A percentile compares a stretch with the other conserved stretches of the same genome.
Conservation (phyloP, 2,329 filamentous ascomycete species). For the Tympanopsis confertula region DNA sequence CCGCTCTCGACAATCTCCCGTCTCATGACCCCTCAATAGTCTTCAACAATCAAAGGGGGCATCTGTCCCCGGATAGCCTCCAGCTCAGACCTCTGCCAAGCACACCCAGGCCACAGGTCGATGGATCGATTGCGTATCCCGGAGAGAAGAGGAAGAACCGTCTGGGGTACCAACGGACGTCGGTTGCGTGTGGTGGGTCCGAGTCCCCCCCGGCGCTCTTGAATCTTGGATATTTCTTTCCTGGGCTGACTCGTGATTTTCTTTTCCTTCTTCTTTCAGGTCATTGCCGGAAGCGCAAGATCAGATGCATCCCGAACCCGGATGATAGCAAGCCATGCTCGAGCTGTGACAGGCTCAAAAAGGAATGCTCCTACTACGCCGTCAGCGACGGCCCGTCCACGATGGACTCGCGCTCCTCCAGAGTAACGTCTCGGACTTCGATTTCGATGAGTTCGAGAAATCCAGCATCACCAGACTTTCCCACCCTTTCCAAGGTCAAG, state of each 20-base stretch:
- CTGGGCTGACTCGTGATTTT: background rate
- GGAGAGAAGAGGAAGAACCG: conserved; percentile 74
- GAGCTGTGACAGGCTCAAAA: conserved; percentile 88
- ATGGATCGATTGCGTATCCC: no score
- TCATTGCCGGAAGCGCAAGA: conserved; percentile 86
- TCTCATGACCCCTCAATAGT: no score
- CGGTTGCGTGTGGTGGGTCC: conserved; percentile 94
- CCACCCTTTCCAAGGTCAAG: no score
- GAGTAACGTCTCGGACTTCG: conserved; percentile 22
- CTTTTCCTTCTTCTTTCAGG: conserved; percentile 34
- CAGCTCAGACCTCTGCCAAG: no score
- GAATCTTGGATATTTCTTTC: conserved; percentile 2
- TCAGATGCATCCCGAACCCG: conserved; percentile 70
- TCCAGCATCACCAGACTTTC: no score
- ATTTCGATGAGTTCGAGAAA: conserved; percentile 27
- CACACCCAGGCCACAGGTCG: no score
- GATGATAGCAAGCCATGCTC: conserved; percentile 69
- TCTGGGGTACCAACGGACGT: conserved; percentile 87
- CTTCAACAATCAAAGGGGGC: no score
- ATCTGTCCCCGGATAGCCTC: no score
- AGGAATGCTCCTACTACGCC: conserved; percentile 84
- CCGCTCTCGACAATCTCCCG: no score
- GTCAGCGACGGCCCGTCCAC: conserved; percentile 63
- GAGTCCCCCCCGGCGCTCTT: conserved; percentile 30
- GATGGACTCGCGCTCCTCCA: conserved; percentile 29